phyloP scores from a whole-genome alignment of 2,329 filamentous ascomycete genomes.

The Neonectria coccinea region DNA sequence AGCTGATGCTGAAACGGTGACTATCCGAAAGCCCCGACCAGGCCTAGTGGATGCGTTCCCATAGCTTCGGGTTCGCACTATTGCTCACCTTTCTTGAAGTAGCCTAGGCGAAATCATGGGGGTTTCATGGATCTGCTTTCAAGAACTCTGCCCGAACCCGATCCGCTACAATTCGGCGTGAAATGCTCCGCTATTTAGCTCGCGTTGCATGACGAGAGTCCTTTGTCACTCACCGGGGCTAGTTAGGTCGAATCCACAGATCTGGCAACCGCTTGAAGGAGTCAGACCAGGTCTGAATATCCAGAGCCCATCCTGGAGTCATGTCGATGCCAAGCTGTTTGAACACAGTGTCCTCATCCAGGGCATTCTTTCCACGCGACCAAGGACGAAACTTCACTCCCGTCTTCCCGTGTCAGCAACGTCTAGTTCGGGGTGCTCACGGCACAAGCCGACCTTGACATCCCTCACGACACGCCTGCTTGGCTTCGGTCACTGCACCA shows the following conservation, averaged over 20 bases:
- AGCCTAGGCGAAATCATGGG: conserved; percentile 27
- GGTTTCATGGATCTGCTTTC: conserved; percentile 26
- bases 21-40: conserved; percentile 27
- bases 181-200: conserved; percentile 7
- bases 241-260: conserved; percentile 15
- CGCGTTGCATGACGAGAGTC: conserved; percentile 28
- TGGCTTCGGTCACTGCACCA: conserved; percentile 12
- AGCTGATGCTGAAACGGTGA: conserved; percentile 44
- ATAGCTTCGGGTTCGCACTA: conserved; percentile 36
- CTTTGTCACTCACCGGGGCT: conserved; percentile 9
- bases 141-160: conserved; percentile 13
- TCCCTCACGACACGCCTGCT: conserved; percentile 8
- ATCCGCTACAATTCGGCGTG: conserved; percentile 14
- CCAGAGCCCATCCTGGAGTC: neutral
- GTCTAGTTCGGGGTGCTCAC: neutral
- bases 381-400: neutral
- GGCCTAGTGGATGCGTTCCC: conserved; percentile 32
- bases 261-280: conserved; percentile 21
- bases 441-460: neutral
- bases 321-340: conserved; percentile 1
- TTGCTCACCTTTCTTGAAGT: conserved; percentile 26
- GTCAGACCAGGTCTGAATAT: neutral
- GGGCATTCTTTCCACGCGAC: neutral
- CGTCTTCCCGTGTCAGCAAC: neutral
- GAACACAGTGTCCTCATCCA: neutral